Percentiles rank a stretch among this genome's conserved stretches.
These are phyloP conservation scores for Penstemon barbatus DNA, from an alignment of 257 asterid genomes.

Conservation along the genomic window DNA sequence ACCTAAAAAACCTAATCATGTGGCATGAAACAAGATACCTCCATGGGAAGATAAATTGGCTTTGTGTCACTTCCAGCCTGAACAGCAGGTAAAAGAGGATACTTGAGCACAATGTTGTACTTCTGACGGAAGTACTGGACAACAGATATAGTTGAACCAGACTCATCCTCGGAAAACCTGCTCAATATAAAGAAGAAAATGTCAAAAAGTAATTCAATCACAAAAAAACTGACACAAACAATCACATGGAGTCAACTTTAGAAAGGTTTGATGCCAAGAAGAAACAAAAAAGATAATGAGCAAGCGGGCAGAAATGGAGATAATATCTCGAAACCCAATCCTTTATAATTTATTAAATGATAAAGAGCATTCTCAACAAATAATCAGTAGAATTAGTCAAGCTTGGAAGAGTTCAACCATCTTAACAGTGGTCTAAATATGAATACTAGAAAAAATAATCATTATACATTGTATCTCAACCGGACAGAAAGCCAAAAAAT, in stretches of 20 bases:
- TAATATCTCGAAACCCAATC: neutral
- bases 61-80: constrained; percentile 60
- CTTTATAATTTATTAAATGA: neutral
- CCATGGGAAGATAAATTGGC: constrained; percentile 76
- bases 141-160: constrained; percentile 40
- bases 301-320: neutral
- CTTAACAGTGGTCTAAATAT: neutral
- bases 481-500: neutral
- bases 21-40: constrained; percentile 41
- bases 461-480: neutral
- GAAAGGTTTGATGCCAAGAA: neutral
- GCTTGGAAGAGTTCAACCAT: neutral
- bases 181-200: neutral
- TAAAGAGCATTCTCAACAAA: no score
- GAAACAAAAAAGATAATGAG: neutral
- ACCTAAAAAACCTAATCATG: neutral
- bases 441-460: neutral
- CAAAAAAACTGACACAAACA: neutral
- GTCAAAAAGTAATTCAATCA: neutral
- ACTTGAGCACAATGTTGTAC: constrained; percentile 38
- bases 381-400: neutral
- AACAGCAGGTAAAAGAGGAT: constrained; percentile 60
- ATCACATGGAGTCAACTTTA: neutral
- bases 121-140: constrained; percentile 49
- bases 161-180: constrained; percentile 61